Evolutionary conservation across 768 basidiomycete genomes (phyloP).

Genomic region (Lactifluus rugatus): DNA sequence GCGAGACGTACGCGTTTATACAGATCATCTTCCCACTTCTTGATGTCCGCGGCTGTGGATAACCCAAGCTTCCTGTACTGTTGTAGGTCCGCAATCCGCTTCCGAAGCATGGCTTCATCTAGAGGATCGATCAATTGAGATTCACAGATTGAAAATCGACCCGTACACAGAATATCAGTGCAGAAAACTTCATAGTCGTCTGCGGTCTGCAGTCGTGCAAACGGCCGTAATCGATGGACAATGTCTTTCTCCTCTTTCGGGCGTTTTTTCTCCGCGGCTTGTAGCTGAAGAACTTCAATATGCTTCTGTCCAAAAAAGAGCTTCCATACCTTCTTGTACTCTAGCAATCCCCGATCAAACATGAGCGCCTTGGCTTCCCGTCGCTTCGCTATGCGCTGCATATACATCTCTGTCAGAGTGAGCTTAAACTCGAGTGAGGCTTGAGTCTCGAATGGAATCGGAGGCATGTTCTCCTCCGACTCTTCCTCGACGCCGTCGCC

Average conservation of each 20-base stretch:
- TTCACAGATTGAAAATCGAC: neutral
- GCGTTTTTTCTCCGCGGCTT: conserved; percentile 85
- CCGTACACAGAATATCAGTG: conserved; percentile 81
- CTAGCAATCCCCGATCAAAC: conserved; percentile 83
- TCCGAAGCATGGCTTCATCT: conserved; percentile 86
- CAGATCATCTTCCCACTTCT: conserved; percentile 74
- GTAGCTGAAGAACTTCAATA: conserved; percentile 47
- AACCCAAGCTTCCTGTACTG: conserved; percentile 82
- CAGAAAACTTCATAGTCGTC: conserved; percentile 86
- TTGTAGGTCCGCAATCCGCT: conserved; percentile 85
- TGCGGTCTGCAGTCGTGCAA: conserved; percentile 82
- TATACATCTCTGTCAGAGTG: conserved; percentile 83
- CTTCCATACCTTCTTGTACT: conserved; percentile 80
- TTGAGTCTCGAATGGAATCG: conserved; percentile 72
- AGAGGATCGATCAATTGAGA: neutral
- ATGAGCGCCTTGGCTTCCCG: conserved; percentile 80
- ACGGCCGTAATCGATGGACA: conserved; percentile 78
- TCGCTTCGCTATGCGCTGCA: conserved; percentile 77
- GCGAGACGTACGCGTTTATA: conserved; percentile 53
- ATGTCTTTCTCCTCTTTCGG: conserved; percentile 89
- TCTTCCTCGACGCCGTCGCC: conserved; percentile 49
- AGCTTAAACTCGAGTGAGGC: conserved; percentile 85
- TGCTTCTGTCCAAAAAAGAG: neutral
- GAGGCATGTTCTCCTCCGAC: conserved; percentile 55
- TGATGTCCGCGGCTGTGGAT: conserved; percentile 76